Base-by-base conservation (phyloP, 768 basidiomycete species). In the Coprinopsis cinerea region DNA sequence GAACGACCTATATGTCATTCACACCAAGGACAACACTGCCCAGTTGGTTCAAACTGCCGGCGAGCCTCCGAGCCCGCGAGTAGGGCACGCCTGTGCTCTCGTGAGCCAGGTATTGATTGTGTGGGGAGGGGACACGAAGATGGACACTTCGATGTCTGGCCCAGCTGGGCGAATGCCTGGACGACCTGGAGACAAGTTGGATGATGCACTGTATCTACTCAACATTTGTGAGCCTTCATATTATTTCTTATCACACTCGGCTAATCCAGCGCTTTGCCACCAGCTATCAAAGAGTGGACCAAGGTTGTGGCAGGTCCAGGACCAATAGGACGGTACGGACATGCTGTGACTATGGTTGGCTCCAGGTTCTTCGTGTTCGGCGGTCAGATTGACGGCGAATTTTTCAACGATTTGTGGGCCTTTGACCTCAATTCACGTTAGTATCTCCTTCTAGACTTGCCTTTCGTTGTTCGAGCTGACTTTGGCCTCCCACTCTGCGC, bases 81-180 rank as follows among this genome's bases (percentile, higher is more conserved):
- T 98, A n/a, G 95, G 96, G 0, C 96, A 99, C 70, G 92, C 93
- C 2, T 87, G 88, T 65, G 95, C 95, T 4, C 81, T 97, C 44
- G 92, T 98, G 50, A 92, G 92, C 65, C 92, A 88, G 61, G 95
- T 97, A 44, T 74, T 99, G 52, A 88, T 98, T 52, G 86, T 97
- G 2, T 99, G 96, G 96, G 96, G 96, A 26, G 96, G 95, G 22
- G 96, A 99, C 63, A 97, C 94, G 2, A 94, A 92, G 68, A 81
- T 83, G 13, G 84, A 85, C 72, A 20, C 13, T 7, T 6, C 13
- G 10, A 17, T 17, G 9, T 20, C 41, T 24, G 41, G 6, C 9
- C 18, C 41, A 24, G 5, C 23, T 15, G 44, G 6, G n/a, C 20
- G 25, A 18, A 18, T 28, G 78, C 73, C 10, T 64, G 70, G 76